Evolutionary conservation across 2,329 filamentous ascomycete genomes (phyloP), one percentile per base, ranked within the genome.

Genomic region (Paraconiothyrium sp.): DNA sequence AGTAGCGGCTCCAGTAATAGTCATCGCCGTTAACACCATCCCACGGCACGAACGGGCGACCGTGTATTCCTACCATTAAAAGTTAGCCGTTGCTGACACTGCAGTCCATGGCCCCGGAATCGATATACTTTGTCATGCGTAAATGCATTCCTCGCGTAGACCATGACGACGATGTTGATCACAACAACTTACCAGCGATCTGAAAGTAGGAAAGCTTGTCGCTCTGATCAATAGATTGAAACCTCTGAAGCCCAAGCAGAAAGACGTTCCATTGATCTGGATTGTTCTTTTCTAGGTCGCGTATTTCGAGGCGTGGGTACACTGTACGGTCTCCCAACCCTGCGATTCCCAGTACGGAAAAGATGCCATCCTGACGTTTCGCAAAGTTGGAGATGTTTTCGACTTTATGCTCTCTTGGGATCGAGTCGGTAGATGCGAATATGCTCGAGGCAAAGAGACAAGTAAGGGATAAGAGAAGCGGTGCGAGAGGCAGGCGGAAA

Each of bases 171-270:
- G 30, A 16, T 44, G 24, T 11, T n/a, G 14, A n/a, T 20, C n/a
- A 22, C 4, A 22, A n/a, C 11, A 30, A 67, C 85, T 62, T 77
- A 91, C 92, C 91, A 61, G 90, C 86, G 69, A 95, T 86, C 69
- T 92, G 87, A 77, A 92, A 95, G 81, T 88, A 95, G 43, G 92
- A 94, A 34, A 90, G 82, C 55, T 84, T 83, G 60, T 87, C 81
- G 20, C 83, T 80, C 76, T 93, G 90, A 62, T 88, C 81, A 41
- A 85, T 85, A 57, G 82, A 85, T 77, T 93, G 90, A 80, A 94
- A 88, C 79, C 89, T 87, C 70, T 85, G 86, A 61, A 94, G 82
- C 3, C 89, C 90, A 47, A 94, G 85, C 37, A 96, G 81, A 75
- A 90, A 95, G 48, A 95, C 78, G 72, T 91, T 92, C 87, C 89